Conservation (phyloP, 345 rosid genomes). For the Rhodomyrtus tomentosa region DNA sequence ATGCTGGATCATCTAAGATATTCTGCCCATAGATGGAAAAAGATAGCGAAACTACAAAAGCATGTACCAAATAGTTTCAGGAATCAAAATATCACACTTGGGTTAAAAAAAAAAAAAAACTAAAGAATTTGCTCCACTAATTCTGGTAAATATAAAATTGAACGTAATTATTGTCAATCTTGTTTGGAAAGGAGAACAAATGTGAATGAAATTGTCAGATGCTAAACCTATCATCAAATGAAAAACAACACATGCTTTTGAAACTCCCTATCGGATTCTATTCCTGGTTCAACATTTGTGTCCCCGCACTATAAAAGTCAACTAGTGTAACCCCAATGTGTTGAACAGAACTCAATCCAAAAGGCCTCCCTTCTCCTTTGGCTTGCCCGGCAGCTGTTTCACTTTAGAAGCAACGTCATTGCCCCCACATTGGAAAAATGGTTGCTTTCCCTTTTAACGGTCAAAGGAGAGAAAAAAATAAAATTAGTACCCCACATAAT, state of each 20-base stretch:
- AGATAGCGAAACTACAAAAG: not conserved
- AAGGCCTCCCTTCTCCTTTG: not conserved
- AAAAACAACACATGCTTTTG: not conserved
- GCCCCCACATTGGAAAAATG: not conserved
- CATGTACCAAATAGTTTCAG: not conserved
- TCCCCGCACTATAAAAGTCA: not conserved
- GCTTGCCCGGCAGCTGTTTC: not conserved
- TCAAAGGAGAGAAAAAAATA: not conserved
- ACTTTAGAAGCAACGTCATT: not conserved
- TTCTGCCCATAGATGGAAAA: not conserved
- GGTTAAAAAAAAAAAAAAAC: not conserved
- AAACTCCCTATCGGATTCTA: not conserved
- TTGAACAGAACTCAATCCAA: not conserved
- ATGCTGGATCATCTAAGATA: not conserved
- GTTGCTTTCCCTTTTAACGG: not conserved
- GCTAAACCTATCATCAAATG: not conserved
- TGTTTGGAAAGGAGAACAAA: not conserved
- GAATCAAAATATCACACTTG: not conserved
- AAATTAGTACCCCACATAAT: not conserved
- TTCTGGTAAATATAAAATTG: not conserved
- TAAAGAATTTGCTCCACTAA: not conserved
- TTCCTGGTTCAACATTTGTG: not conserved
- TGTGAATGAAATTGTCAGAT: not conserved
- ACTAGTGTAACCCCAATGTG: not conserved
- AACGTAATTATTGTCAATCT: not conserved